Evolutionary conservation across 176 grass and related monocot genomes (phyloP), one percentile per base, ranked within the genome.

Genomic region (Phragmites australis): DNA sequence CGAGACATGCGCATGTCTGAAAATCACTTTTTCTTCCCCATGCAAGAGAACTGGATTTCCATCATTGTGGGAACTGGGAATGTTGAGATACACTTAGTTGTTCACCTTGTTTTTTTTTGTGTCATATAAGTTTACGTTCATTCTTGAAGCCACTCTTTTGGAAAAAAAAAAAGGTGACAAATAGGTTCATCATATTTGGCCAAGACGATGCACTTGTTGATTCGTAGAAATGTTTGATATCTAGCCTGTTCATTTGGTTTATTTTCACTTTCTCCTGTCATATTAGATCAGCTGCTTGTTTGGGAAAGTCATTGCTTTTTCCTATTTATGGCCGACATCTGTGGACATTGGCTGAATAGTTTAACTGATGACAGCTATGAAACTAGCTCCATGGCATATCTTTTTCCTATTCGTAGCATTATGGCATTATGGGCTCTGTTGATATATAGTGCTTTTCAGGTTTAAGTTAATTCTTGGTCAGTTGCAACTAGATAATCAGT

Each of bases 401-500:
- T 21, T 81, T 23, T 78, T 65, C 27, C 43, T 59, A 80, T n/a
- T n/a, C n/a, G n/a, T n/a, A n/a, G n/a, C n/a, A 31, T 59, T 50
- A 46, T 74, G 11, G 19, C 64, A 23, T 60, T 80, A 47, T 43
- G 41, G 68, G 37, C 60, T 34, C 6, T 34, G 19, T 17, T 27
- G 55, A 81, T 14, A 12, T 65, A 18, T 8, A 63, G 21, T 42
- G 1, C 14, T 81, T 82, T 91, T 71, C 94, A 98, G 92, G 92
- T 91, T 98, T 88, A 98, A 98, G 70, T 85, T 98, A 61, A 91
- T 92, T 77, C 70, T 94, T 81, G 95, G 95, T 67, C 70, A 89
- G 39, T 74, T 98, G 65, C 95, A 98, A 84, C 84, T 98, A 78
- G 95, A 98, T 89, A 98, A 98, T 94, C 92, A 94, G 72, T 82